Evolutionary conservation across 352 stramenopile genomes (phyloP).

Genomic region (Globisporangium echinulatum): DNA sequence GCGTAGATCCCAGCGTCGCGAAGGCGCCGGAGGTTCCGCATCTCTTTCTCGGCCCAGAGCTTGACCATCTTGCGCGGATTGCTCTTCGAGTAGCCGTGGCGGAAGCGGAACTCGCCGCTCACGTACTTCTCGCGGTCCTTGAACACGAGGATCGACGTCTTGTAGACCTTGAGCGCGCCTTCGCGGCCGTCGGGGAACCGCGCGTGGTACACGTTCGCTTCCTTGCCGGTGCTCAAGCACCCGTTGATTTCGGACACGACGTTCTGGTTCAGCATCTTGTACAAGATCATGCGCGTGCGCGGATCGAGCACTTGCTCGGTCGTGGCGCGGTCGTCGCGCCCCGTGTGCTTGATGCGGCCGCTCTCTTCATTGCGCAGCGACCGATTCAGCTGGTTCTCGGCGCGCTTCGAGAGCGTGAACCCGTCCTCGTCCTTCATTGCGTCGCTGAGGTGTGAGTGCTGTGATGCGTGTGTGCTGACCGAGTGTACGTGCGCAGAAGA

Average conservation of each 20-base stretch:
- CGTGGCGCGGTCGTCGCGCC: slow-evolving; percentile 29
- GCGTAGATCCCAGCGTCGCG: slow-evolving; percentile 19
- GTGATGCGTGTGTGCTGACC: background rate
- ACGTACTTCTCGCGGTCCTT: slow-evolving; percentile 40
- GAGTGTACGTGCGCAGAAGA: background rate
- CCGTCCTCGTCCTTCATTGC: slow-evolving; percentile 56
- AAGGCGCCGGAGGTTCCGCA: slow-evolving; percentile 32
- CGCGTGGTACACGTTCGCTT: slow-evolving; percentile 48
- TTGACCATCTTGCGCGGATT: slow-evolving; percentile 52
- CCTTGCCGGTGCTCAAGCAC: slow-evolving; percentile 36
- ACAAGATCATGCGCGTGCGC: slow-evolving; percentile 34
- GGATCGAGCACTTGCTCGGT: slow-evolving; percentile 50
- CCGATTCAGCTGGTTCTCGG: slow-evolving; percentile 71
- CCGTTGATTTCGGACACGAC: slow-evolving; percentile 31
- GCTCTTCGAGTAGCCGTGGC: slow-evolving; percentile 49
- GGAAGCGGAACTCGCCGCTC: slow-evolving; percentile 38
- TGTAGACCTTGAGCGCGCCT: slow-evolving; percentile 68
- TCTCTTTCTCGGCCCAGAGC: slow-evolving; percentile 41
- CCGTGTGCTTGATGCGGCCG: slow-evolving; percentile 62
- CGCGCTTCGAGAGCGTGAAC: slow-evolving; percentile 71
- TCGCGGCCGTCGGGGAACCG: slow-evolving; percentile 15
- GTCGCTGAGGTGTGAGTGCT: background rate
- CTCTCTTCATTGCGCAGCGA: slow-evolving; percentile 65
- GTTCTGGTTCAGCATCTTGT: slow-evolving; percentile 38
- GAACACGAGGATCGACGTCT: slow-evolving; percentile 45